Evolutionary conservation across 2,329 filamentous ascomycete genomes (phyloP).

Genomic region (Paracorniculantispora psalliotae): DNA sequence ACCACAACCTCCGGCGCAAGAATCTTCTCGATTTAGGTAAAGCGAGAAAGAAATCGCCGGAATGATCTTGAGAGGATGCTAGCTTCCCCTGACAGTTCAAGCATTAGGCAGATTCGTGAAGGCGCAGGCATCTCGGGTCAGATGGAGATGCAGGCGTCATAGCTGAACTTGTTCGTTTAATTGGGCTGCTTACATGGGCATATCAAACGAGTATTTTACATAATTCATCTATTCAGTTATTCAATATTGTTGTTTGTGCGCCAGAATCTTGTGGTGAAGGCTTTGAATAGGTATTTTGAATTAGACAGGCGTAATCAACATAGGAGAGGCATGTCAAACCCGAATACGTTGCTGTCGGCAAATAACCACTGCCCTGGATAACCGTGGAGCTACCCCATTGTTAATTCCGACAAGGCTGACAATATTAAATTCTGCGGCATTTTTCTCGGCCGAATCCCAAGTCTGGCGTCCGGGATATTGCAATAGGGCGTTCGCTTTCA

Average conservation of each 20-base stretch:
- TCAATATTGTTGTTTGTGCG: too few species aligned
- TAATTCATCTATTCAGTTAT: too few species aligned
- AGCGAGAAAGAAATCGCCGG: not conserved
- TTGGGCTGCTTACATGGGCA: not conserved
- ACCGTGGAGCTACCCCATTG: not conserved
- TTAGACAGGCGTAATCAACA: too few species aligned
- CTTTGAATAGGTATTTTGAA: too few species aligned
- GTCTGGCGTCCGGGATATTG: not conserved
- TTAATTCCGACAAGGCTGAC: slow-evolving; percentile 3
- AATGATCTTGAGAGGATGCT: not conserved
- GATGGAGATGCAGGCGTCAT: not conserved
- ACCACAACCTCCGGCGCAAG: not conserved
- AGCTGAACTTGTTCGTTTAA: not conserved
- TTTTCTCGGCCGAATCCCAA: not conserved
- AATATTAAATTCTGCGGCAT: not conserved
- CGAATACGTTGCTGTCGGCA: not conserved
- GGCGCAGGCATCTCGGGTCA: not conserved
- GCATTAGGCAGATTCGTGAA: not conserved
- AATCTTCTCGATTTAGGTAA: not conserved
- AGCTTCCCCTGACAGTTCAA: not conserved
- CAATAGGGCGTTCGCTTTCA: not conserved
- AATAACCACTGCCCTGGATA: not conserved
- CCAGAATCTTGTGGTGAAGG: too few species aligned
- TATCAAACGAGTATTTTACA: not conserved
- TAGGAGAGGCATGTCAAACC: not conserved